phyloP scores from a whole-genome alignment of 257 asterid species.

The Dorcoceras hygrometricum region DNA sequence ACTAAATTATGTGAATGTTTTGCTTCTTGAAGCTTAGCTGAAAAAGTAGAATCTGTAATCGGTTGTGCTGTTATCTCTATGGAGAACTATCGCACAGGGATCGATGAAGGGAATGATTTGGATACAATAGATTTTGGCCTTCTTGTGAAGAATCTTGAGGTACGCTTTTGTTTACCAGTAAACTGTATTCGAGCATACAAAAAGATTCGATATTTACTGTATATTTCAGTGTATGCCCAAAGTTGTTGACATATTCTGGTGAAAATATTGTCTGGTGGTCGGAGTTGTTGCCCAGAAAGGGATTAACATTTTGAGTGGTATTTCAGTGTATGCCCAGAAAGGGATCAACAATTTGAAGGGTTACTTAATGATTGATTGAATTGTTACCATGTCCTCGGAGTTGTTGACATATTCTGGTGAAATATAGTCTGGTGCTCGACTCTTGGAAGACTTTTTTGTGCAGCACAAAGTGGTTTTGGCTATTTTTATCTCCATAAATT shows the following conservation, averaged over 20 bases:
- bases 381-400: conserved; percentile 2
- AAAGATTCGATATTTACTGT: not conserved
- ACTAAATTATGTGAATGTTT: conserved; percentile 30
- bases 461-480: not conserved
- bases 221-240: not conserved
- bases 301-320: too few species aligned
- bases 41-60: conserved; percentile 93
- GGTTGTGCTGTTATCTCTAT: conserved; percentile 83
- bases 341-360: not conserved
- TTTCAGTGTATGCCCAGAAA: not conserved
- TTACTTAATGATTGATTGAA: conserved; percentile 8
- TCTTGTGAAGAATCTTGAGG: conserved; percentile 90
- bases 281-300: too few species aligned
- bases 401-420: conserved; percentile 10
- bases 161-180: conserved; percentile 23
- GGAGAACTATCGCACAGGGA: conserved; percentile 95
- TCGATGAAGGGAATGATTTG: conserved; percentile 85
- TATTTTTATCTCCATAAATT: not conserved
- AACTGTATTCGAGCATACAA: not conserved
- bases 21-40: conserved; percentile 86
- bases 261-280: too few species aligned
- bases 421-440: conserved; percentile 18
- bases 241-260: too few species aligned
- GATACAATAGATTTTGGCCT: conserved; percentile 88
- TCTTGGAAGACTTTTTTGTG: conserved; percentile 6